A percentile compares a stretch with the other conserved stretches of the same genome.
Evolutionary conservation across 2,329 filamentous ascomycete genomes (phyloP).

Genomic region (Pseudocercospora vitis): DNA sequence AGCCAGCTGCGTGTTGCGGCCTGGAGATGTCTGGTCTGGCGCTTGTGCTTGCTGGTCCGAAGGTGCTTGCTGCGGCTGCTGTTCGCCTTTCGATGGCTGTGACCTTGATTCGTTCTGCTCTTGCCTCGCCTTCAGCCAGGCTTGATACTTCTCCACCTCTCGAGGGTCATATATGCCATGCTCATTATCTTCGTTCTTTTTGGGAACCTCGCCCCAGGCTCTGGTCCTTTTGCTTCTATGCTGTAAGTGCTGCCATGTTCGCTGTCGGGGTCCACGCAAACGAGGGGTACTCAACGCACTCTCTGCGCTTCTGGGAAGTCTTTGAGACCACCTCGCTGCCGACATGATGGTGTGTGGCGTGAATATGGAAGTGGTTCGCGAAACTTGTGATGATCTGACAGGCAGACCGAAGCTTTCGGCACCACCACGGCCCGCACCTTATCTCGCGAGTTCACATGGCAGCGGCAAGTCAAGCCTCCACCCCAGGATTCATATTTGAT

Average conservation of each 20-base stretch:
- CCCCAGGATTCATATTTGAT: background rate
- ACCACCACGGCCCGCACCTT: constrained; percentile 8
- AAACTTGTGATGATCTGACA: background rate
- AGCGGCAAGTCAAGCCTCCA: background rate
- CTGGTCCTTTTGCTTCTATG: background rate
- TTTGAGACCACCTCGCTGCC: constrained; percentile 15
- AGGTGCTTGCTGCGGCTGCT: background rate
- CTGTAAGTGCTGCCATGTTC: no score
- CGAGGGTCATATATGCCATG: constrained; percentile 23
- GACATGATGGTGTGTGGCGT: constrained; percentile 15
- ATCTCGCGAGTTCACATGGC: background rate
- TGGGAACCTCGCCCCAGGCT: constrained; percentile 2
- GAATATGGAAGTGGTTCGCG: background rate
- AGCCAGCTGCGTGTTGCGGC: constrained; percentile 42
- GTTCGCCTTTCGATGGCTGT: constrained; percentile 5
- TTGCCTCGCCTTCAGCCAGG: background rate
- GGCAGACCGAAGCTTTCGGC: constrained; percentile 3
- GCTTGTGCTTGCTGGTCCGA: constrained; percentile 18
- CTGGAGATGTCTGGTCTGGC: constrained; percentile 31
- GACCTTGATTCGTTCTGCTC: constrained; percentile 1
- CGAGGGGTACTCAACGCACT: background rate
- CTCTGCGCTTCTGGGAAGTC: constrained; percentile 17
- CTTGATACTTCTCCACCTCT: constrained; percentile 12
- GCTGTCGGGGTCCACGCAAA: background rate
- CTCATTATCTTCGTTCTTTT: constrained; percentile 13